These are phyloP conservation scores for Anacardium occidentale DNA, from an alignment of 345 rosid species.

Conservation along the genomic window DNA sequence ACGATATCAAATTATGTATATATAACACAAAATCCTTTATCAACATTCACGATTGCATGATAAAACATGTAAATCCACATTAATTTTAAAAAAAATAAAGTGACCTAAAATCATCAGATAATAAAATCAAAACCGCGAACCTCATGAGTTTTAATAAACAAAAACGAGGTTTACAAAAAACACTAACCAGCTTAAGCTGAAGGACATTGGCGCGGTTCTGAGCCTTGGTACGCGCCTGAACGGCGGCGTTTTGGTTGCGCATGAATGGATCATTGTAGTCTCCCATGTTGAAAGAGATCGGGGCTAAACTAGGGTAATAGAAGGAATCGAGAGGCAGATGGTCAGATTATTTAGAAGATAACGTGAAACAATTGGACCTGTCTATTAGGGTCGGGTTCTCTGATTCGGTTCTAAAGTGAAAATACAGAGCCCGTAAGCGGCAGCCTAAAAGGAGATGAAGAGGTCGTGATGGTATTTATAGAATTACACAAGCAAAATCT, in stretches of 20 bases:
- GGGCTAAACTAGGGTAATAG: constrained; percentile 34
- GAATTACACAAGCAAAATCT: background rate
- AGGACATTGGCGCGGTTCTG: constrained; percentile 92
- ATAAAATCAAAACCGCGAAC: background rate
- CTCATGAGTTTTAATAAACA: background rate
- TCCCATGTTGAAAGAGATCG: constrained; percentile 49
- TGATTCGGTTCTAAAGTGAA: background rate
- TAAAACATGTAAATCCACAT: background rate
- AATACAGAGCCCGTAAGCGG: background rate
- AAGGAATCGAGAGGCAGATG: constrained; percentile 12
- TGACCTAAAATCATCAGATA: background rate
- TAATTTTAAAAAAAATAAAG: background rate
- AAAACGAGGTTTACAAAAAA: background rate
- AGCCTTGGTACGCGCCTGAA: constrained; percentile 76
- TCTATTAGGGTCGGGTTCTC: constrained; percentile 3
- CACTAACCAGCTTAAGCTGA: constrained; percentile 89
- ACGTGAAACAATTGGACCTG: background rate
- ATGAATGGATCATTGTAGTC: constrained; percentile 75
- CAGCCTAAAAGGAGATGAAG: background rate
- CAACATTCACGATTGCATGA: background rate
- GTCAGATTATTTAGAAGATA: background rate
- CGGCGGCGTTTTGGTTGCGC: constrained; percentile 84
- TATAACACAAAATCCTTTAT: background rate
- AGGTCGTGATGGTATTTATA: background rate
- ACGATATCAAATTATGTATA: too few relatives aligned